phyloP scores from a whole-genome alignment of 192 early-diverging fungal species.

The Entophlyctis helioformis region DNA sequence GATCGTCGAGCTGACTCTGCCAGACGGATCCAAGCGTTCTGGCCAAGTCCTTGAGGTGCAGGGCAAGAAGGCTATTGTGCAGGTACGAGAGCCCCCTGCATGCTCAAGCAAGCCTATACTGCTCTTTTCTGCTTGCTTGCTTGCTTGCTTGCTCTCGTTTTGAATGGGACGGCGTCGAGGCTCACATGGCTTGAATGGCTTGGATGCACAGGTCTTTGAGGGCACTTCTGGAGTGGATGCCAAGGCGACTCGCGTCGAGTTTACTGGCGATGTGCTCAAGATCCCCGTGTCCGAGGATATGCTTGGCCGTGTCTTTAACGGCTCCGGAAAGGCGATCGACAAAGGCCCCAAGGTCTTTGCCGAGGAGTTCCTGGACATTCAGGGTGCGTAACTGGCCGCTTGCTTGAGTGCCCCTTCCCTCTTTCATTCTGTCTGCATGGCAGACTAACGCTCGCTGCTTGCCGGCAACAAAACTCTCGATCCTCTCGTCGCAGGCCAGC shows the following conservation, averaged over 20 bases:
- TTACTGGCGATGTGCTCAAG: conserved; percentile 88
- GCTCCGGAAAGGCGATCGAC: conserved; percentile 97
- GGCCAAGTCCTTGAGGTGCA: conserved; percentile 97
- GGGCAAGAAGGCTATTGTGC: conserved; percentile 90
- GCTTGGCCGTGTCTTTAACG: conserved; percentile 98
- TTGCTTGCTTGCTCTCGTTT: too few species aligned
- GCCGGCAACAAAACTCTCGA: too few species aligned
- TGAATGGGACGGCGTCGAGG: too few species aligned
- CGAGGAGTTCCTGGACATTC: conserved; percentile 96
- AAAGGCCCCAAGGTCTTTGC: conserved; percentile 99
- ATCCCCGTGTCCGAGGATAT: conserved; percentile 99
- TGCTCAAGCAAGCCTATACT: too few species aligned
- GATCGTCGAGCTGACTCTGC: conserved; percentile 95
- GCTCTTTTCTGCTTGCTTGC: too few species aligned
- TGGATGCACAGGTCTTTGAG: conserved; percentile 68
- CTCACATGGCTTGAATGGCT: too few species aligned
- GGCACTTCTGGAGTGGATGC: conserved; percentile 94
- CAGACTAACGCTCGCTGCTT: too few species aligned
- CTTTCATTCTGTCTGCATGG: too few species aligned
- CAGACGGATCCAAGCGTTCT: conserved; percentile 86
- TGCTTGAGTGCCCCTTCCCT: too few species aligned
- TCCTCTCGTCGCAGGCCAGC: conserved; percentile 52
- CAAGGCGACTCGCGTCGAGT: conserved; percentile 89
- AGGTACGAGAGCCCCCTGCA: too few species aligned
- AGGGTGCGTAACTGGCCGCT: too few species aligned